Conservation (phyloP, 257 asterid species). For the Petunia axillaris region DNA sequence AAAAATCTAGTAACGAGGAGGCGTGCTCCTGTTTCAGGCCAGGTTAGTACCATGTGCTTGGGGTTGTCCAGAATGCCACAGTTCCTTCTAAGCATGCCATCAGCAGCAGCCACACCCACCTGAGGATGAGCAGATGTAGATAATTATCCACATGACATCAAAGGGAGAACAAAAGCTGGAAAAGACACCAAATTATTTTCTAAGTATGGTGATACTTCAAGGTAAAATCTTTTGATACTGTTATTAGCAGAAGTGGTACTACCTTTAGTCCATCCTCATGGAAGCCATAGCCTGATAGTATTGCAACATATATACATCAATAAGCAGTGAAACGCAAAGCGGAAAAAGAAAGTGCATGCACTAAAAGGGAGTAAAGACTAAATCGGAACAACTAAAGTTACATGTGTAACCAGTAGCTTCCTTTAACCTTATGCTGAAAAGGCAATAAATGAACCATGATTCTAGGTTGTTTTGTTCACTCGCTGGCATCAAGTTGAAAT, state of each 20-base stretch:
- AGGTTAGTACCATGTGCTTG: slow-evolving; percentile 71
- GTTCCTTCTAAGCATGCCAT: slow-evolving; percentile 49
- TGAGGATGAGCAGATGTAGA: slow-evolving; percentile 13
- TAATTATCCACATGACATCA: background rate
- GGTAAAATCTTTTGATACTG: background rate
- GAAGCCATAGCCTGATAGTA: slow-evolving; percentile 69
- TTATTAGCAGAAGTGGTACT: background rate
- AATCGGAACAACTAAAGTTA: background rate
- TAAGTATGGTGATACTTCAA: background rate
- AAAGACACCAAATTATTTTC: slow-evolving; percentile 23
- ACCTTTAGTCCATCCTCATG: slow-evolving; percentile 81
- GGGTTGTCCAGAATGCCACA: slow-evolving; percentile 48
- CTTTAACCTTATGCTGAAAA: background rate
- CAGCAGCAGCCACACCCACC: slow-evolving; percentile 82
- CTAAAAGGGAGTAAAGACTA: background rate
- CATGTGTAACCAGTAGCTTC: background rate
- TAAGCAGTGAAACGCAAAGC: background rate
- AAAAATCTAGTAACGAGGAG: slow-evolving; percentile 70
- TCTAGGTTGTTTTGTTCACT: background rate
- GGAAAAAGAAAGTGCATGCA: background rate
- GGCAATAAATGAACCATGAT: background rate
- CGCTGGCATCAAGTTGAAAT: background rate
- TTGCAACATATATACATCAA: background rate
- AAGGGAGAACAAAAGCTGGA: background rate
- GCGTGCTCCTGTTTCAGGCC: slow-evolving; percentile 82